A percentile compares a stretch with the other conserved stretches of the same genome.
These are phyloP conservation scores for Ceratocystis lukuohia DNA, from an alignment of 2,329 filamentous ascomycete genomes.

Conservation along the genomic window DNA sequence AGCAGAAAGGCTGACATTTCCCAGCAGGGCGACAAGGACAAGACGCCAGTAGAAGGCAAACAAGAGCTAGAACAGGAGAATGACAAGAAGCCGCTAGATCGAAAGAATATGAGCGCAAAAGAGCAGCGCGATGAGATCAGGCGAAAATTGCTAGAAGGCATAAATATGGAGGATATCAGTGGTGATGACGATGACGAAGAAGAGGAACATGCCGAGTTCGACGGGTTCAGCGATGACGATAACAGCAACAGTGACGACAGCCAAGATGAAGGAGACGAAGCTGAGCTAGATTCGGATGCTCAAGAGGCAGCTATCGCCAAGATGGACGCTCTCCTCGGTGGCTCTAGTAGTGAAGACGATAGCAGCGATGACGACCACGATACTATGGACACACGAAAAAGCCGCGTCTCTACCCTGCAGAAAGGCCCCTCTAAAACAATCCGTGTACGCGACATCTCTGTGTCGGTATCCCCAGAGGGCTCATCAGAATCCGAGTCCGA, in stretches of 20 bases:
- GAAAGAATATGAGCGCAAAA: constrained; percentile 24
- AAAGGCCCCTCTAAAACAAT: constrained; percentile 20
- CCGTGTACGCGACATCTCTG: constrained; percentile 29
- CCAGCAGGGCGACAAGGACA: constrained; percentile 22
- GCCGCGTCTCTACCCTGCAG: background rate
- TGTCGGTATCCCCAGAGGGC: constrained; percentile 21
- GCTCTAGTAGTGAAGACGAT: constrained; percentile 33
- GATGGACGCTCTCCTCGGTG: constrained; percentile 35
- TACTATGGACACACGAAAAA: background rate
- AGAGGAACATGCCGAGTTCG: constrained; percentile 21
- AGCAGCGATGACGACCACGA: constrained; percentile 24
- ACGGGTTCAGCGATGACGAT: constrained; percentile 21
- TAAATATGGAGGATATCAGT: constrained; percentile 17
- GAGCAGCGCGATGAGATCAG: constrained; percentile 11
- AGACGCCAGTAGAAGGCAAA: constrained; percentile 23
- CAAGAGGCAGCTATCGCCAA: constrained; percentile 31
- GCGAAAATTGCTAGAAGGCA: constrained; percentile 13
- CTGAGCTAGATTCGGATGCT: constrained; percentile 23
- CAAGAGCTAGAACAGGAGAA: constrained; percentile 20
- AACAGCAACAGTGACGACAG: constrained; percentile 21
- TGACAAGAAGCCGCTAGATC: constrained; percentile 21
- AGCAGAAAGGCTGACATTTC: constrained; percentile 22
- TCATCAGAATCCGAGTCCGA: constrained; percentile 9
- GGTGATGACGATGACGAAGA: constrained; percentile 27
- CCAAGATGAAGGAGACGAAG: constrained; percentile 26